These are phyloP conservation scores for Stagonosporopsis cucurbitacearum DNA, from an alignment of 2,329 filamentous ascomycete species.

Conservation along the genomic window DNA sequence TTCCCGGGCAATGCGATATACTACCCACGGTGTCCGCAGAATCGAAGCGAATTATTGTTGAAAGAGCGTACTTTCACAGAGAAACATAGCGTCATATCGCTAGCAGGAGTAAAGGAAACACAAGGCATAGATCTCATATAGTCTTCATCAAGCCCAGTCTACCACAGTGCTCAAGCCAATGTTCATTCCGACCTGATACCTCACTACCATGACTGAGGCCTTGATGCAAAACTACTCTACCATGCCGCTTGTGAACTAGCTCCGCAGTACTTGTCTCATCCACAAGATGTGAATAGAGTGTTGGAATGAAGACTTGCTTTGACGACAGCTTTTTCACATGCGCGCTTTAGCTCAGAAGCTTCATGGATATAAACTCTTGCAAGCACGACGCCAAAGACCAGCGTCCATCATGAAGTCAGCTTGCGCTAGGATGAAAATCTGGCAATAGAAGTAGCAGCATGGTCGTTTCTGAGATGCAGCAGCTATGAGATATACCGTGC, in stretches of 20 bases:
- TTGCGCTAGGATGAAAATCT: too few relatives aligned
- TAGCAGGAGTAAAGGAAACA: neutral
- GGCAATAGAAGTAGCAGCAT: too few relatives aligned
- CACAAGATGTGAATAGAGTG: too few relatives aligned
- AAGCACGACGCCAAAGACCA: too few relatives aligned
- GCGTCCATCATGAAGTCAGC: too few relatives aligned
- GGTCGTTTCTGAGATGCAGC: too few relatives aligned
- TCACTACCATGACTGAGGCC: neutral
- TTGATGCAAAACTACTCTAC: neutral
- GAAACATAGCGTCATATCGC: neutral
- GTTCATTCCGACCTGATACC: neutral
- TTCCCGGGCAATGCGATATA: neutral
- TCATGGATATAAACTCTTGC: too few relatives aligned
- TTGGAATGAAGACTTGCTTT: too few relatives aligned
- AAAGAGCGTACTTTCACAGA: neutral
- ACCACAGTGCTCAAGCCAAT: neutral
- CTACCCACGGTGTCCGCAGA: neutral
- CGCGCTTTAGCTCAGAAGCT: too few relatives aligned
- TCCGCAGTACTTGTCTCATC: neutral
- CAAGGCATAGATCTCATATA: neutral
- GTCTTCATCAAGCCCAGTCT: neutral
- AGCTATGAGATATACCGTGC: too few relatives aligned
- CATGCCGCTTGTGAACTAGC: slow-evolving; percentile 1
- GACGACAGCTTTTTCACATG: too few relatives aligned
- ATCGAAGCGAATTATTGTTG: neutral